phyloP scores from a whole-genome alignment of 2,329 filamentous ascomycete species.

The Curvularia sp. region DNA sequence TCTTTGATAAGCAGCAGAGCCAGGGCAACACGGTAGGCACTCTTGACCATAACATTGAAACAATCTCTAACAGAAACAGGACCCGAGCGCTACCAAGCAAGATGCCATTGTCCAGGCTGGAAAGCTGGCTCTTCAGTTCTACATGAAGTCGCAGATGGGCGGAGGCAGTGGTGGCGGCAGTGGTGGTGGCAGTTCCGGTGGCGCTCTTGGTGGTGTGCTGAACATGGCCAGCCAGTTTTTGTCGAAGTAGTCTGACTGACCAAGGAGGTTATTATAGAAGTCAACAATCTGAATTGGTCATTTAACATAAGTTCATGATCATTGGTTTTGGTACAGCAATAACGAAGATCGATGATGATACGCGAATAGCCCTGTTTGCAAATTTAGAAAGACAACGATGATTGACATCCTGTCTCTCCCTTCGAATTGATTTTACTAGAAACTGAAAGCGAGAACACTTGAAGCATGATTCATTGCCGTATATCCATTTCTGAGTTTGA shows the following conservation, averaged over 20 bases:
- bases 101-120: conserved; percentile 78
- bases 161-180: conserved; percentile 54
- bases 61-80: conserved; percentile 50
- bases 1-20: conserved; percentile 68
- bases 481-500: no score
- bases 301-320: no score
- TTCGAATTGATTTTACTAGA: no score
- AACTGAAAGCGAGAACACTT: no score
- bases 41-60: conserved; percentile 22
- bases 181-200: conserved; percentile 50
- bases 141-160: conserved; percentile 74
- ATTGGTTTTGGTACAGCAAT: no score
- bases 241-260: conserved; percentile 5
- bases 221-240: conserved; percentile 68
- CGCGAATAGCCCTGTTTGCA: no score
- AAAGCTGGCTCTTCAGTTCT: conserved; percentile 90
- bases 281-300: no score
- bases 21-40: conserved; percentile 61
- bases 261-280: no score
- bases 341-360: no score
- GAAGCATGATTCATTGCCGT: no score
- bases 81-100: conserved; percentile 74
- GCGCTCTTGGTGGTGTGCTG: conserved; percentile 60
- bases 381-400: no score
- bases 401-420: no score